Conservation (phyloP, 768 basidiomycete species). For the Macrocybe gigantea region DNA sequence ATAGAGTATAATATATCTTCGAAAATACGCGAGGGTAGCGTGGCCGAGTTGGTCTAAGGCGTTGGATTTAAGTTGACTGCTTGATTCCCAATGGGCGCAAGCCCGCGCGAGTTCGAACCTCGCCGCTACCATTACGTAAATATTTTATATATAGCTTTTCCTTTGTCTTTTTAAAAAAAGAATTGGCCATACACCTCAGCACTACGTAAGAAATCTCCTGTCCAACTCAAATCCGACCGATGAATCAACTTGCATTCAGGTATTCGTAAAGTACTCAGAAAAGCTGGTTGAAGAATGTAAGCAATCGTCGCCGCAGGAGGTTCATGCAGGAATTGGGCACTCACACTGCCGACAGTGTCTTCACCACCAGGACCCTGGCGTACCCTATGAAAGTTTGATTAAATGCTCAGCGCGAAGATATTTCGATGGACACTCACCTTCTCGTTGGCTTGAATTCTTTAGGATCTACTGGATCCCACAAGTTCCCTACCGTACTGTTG, state of each 20-base stretch:
- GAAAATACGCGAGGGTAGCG: conserved; percentile 53
- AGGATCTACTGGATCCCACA: conserved; percentile 42
- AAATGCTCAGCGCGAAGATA: not conserved
- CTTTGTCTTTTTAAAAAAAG: not conserved
- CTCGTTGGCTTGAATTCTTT: conserved; percentile 65
- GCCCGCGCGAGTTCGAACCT: conserved; percentile 91
- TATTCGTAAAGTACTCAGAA: too few species aligned
- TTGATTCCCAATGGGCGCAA: conserved; percentile 80
- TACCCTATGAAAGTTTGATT: conserved; percentile 37
- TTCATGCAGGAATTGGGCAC: not conserved
- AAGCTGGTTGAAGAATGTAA: too few species aligned
- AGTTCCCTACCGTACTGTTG: conserved; percentile 32
- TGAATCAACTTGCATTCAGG: too few species aligned
- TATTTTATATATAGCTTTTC: conserved; percentile 12
- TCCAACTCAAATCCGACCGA: too few species aligned
- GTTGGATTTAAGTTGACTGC: conserved; percentile 72
- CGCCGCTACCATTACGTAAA: conserved; percentile 59
- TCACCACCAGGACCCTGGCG: conserved; percentile 63
- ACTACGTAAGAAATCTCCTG: not conserved
- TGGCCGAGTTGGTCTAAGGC: conserved; percentile 91
- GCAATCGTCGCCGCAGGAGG: too few species aligned
- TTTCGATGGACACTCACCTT: conserved; percentile 34
- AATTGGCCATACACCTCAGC: not conserved
- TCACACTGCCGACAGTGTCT: conserved; percentile 49
- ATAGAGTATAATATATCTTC: not conserved